Evolutionary conservation across 371 early-diverging fungal genomes (phyloP), one percentile per base, ranked within the genome.

Genomic region (Lichtheimia ramosa): DNA sequence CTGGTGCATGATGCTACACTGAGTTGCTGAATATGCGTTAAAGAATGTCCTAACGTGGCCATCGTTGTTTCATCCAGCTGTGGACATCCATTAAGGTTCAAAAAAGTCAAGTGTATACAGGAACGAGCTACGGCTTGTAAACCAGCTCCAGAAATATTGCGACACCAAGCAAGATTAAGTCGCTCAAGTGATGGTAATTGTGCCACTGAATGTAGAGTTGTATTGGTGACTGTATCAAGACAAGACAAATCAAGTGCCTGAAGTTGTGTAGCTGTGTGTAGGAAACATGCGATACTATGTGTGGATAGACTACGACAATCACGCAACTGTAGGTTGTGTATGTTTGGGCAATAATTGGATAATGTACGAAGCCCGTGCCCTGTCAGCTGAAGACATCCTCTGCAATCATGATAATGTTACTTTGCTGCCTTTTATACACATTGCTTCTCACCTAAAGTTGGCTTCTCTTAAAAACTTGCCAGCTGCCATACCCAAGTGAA

Each of bases 361-460:
- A 85, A 61, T 13, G 69, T 70, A 25, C 79, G 68, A 21, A 85
- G 61, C 34, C 72, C 77, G 23, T 77, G 68, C 15, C 75, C 74
- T 34, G 80, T 80, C 54, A 85, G 72, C 63, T 85, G 85, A 21
- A 74, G 71, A 43, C 83, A 85, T 20, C 85, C 85, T 67, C 85
- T 85, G 40, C 43, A 40, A 13, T 39, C 23, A 13, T 51, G 40
- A 20, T 15, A 56, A 27, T 28, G 48, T 34, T 18, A 48, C 16
- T n/a, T 8, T 34, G 25, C 25, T 25, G 25, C 25, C 25, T 25
- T 25, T 3, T 48, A 20, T 3, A 48, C 10, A 10, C 10, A 10
- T 34, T 34, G 34, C 25, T 25, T 34, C 34, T 34, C 8, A 83
- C 85, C 85, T 77, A 48, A 85, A 81, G 60, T 79, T 83, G 12